These are phyloP conservation scores for Castanopsis chinensis DNA, from an alignment of 306 rosid genomes.

Conservation along the genomic window DNA sequence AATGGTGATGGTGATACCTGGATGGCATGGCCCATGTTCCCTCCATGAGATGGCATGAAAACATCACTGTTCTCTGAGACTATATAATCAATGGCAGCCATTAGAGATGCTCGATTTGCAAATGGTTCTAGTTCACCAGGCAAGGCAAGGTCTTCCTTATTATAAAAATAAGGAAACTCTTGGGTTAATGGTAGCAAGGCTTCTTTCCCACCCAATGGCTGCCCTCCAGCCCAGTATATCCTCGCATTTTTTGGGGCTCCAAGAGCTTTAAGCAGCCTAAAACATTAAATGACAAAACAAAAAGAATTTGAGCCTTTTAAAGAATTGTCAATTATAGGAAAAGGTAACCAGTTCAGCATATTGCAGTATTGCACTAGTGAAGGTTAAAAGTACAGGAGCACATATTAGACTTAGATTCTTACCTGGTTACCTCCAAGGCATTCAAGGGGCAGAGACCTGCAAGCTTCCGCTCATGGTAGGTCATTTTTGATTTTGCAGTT, in stretches of 20 bases:
- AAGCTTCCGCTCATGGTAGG: constrained; percentile 84
- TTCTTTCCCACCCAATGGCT: constrained; percentile 88
- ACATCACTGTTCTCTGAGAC: constrained; percentile 86
- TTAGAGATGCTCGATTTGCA: constrained; percentile 65
- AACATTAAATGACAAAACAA: constrained; percentile 12
- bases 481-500: constrained; percentile 85
- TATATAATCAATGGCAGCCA: constrained; percentile 96
- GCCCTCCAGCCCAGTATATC: constrained; percentile 97
- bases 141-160: constrained; percentile 79
- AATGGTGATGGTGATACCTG: constrained; percentile 51
- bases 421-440: constrained; percentile 83
- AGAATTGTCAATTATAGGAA: background rate
- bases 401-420: background rate
- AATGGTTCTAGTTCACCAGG: constrained; percentile 75
- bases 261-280: constrained; percentile 82
- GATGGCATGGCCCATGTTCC: constrained; percentile 95
- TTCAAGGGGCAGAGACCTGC: constrained; percentile 95
- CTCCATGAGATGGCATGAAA: constrained; percentile 99
- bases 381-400: background rate
- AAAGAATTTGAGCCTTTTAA: background rate
- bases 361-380: background rate
- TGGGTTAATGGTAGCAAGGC: constrained; percentile 66
- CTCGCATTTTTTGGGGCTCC: constrained; percentile 82
- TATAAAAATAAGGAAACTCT: constrained; percentile 68
- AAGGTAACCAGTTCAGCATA: background rate